Evolutionary conservation across 164 flowering plant genomes (phyloP), one percentile per base, ranked within the genome.

Genomic region (Magnolia sinica): DNA sequence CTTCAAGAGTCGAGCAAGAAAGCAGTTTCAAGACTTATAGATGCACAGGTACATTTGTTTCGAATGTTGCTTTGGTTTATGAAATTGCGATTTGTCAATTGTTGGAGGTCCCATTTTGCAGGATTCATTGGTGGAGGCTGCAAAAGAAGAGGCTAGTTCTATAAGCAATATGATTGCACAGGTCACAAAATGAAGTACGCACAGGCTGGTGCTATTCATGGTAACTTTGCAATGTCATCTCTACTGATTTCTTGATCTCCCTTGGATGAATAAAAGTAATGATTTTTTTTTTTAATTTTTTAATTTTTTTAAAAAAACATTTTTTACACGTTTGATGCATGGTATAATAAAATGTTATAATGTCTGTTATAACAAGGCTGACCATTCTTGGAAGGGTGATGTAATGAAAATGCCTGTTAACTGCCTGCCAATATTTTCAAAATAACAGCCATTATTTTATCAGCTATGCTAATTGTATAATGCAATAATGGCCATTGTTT

Each of bases 1-100:
- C 96, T 94, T 69, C 98, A 94, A 82, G 98, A 92, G 77, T 86
- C 98, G 1, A 94, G 97, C 90, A 94, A 94, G 93, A 94, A 89
- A 82, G 90, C 92, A 23, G 91, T 92, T 76, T 91, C 92, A 45
- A 85, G 98, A 65, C 81, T 92, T 76, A 88, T 92, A 67, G 93
- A 93, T 77, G 91, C 93, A 49, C 98, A 94, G 92, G 97, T 94
- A 79, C 50, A 23, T 18, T 67, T 52, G 7, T 59, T 72, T 23
- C 0, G 66, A 16, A 63, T 63, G 50, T 51, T 71, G 9, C 27
- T 50, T 22, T 24, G 50, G 31, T 73, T 55, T 22, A 64, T 27
- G 74, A 14, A 20, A 27, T 29, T 23, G 29, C n/a, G 16, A 8
- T 16, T 74, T 63, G 24, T 73, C n/a, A 27, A 10, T 18, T 55